phyloP scores from a whole-genome alignment of 2,329 filamentous ascomycete species.

The Ophiocordyceps unilateralis region DNA sequence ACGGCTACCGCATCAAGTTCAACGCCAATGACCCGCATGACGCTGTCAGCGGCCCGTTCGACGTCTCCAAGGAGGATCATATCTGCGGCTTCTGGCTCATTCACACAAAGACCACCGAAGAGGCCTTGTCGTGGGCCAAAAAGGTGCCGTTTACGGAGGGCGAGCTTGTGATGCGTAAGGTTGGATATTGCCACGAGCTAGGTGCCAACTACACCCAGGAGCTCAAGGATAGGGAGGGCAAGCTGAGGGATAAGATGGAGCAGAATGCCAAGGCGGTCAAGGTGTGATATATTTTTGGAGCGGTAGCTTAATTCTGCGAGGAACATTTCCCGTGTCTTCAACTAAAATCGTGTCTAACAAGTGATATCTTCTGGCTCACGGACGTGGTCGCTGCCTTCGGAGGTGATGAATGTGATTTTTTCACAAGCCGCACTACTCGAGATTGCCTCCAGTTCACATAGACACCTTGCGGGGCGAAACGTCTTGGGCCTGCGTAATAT shows the following conservation, averaged over 20 bases:
- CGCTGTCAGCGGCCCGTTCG: conserved; percentile 12
- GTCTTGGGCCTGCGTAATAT: too few relatives aligned
- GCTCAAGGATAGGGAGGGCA: conserved; percentile 3
- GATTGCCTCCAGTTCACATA: too few relatives aligned
- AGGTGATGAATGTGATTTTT: too few relatives aligned
- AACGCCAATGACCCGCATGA: conserved; percentile 5
- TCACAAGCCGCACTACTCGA: too few relatives aligned
- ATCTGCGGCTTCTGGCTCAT: conserved; percentile 16
- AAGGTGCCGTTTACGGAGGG: conserved; percentile 11
- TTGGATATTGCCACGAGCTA: conserved; percentile 8
- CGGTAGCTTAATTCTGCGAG: too few relatives aligned
- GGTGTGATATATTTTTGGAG: too few relatives aligned
- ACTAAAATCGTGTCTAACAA: too few relatives aligned
- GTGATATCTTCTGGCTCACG: too few relatives aligned
- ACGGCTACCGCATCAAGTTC: conserved; percentile 12
- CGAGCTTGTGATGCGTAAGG: conserved; percentile 9
- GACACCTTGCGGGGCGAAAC: too few relatives aligned
- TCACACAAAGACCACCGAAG: conserved; percentile 10
- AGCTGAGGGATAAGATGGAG: conserved; percentile 3
- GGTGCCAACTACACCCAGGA: conserved; percentile 5
- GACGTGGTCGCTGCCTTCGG: too few relatives aligned
- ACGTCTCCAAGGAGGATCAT: conserved; percentile 8
- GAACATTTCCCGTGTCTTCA: too few relatives aligned
- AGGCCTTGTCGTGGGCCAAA: conserved; percentile 14
- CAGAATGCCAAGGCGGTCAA: conserved; percentile 1